phyloP scores from a whole-genome alignment of 1,284 basidiomycete species.

The Marasmius tenuissimus region DNA sequence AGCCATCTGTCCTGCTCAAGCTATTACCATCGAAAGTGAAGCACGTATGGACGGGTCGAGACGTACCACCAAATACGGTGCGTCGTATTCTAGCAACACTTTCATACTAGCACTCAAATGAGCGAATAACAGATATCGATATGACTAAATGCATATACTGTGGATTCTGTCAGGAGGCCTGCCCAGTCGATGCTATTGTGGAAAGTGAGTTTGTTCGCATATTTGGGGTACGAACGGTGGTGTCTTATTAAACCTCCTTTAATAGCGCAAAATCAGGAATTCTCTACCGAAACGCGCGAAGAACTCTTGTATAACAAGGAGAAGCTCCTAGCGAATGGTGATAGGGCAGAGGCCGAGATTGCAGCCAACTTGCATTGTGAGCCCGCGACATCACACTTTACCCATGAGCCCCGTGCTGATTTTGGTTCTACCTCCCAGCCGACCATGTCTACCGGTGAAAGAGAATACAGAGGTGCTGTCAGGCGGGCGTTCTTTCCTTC shows the following conservation, averaged over 20 bases:
- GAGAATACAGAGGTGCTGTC: background rate
- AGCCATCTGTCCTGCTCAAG: conserved; percentile 98
- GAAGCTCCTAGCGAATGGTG: conserved; percentile 94
- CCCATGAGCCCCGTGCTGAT: conserved; percentile 11
- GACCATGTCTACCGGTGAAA: conserved; percentile 64
- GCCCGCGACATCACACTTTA: conserved; percentile 25
- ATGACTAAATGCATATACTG: conserved; percentile 98
- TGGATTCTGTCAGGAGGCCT: conserved; percentile 98
- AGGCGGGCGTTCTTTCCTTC: background rate
- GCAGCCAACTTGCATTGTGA: conserved; percentile 88
- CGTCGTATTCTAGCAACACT: conserved; percentile 17
- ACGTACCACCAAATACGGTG: conserved; percentile 96
- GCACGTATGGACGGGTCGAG: conserved; percentile 94
- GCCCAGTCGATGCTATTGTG: conserved; percentile 99
- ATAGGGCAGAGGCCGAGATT: conserved; percentile 95
- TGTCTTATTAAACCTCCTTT: conserved; percentile 11
- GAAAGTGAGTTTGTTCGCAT: conserved; percentile 72
- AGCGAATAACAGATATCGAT: conserved; percentile 74
- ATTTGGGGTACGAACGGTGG: conserved; percentile 3
- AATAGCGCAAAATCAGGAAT: conserved; percentile 93
- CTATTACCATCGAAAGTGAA: conserved; percentile 99
- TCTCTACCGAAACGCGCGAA: conserved; percentile 96
- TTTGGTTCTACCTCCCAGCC: conserved; percentile 35
- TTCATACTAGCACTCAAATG: conserved; percentile 1
- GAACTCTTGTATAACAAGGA: conserved; percentile 99